phyloP scores from a whole-genome alignment of 441 rosid species.

The Adansonia rubrostipa region DNA sequence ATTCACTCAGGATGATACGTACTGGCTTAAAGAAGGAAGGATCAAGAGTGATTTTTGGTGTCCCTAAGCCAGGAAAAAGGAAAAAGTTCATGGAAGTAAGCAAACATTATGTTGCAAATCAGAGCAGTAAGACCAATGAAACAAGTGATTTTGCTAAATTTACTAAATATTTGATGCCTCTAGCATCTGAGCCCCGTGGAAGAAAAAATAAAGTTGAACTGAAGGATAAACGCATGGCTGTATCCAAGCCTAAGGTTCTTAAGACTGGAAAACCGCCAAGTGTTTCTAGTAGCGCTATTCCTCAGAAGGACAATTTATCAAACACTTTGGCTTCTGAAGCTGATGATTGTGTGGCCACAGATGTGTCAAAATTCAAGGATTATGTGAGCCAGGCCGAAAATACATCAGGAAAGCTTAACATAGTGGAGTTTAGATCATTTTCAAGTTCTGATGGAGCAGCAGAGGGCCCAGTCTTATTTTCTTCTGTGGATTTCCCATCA shows the following conservation, averaged over 20 bases:
- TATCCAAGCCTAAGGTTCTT: slow-evolving; percentile 61
- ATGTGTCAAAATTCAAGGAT: slow-evolving; percentile 49
- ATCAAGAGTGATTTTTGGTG: slow-evolving; percentile 77
- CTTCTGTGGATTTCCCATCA: slow-evolving; percentile 50
- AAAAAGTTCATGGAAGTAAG: slow-evolving; percentile 98
- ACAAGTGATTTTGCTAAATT: slow-evolving; percentile 67
- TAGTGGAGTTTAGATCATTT: slow-evolving; percentile 43
- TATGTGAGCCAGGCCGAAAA: slow-evolving; percentile 42
- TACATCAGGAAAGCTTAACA: slow-evolving; percentile 47
- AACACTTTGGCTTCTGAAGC: slow-evolving; percentile 44
- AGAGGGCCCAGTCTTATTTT: slow-evolving; percentile 55
- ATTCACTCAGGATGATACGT: slow-evolving; percentile 58
- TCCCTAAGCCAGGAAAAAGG: slow-evolving; percentile 98
- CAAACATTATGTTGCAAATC: slow-evolving; percentile 76
- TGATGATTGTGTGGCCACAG: slow-evolving; percentile 40
- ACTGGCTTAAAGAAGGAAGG: slow-evolving; percentile 88
- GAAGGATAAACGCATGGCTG: slow-evolving; percentile 59
- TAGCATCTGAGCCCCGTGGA: slow-evolving; percentile 62
- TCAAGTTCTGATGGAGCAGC: slow-evolving; percentile 52
- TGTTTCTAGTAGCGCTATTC: slow-evolving; percentile 53
- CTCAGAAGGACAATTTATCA: slow-evolving; percentile 52
- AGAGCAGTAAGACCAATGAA: slow-evolving; percentile 49
- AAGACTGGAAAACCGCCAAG: slow-evolving; percentile 60
- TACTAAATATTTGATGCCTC: slow-evolving; percentile 70
- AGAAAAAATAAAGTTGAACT: slow-evolving; percentile 62